Conservation (phyloP, 2,329 filamentous ascomycete genomes). For the Laburnicola sp. region DNA sequence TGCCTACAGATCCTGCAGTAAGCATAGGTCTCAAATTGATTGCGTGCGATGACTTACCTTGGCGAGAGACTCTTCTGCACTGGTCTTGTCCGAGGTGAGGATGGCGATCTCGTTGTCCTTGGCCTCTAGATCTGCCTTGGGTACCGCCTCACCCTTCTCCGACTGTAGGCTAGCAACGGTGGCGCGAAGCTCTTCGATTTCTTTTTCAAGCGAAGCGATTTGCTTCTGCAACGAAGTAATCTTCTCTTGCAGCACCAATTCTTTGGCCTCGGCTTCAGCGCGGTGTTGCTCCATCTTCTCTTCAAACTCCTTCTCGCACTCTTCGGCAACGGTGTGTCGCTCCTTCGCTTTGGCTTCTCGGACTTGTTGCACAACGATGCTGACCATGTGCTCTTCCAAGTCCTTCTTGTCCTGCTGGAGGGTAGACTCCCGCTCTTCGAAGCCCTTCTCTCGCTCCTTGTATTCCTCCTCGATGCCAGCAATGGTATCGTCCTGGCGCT, state of each 20-base stretch:
- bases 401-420: constrained; percentile 45
- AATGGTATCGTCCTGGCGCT: constrained; percentile 24
- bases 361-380: constrained; percentile 47
- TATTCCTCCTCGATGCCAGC: constrained; percentile 35
- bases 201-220: constrained; percentile 32
- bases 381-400: constrained; percentile 48
- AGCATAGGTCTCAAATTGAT: neutral
- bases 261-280: constrained; percentile 24
- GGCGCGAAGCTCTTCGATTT: constrained; percentile 35
- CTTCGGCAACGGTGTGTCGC: constrained; percentile 39
- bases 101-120: constrained; percentile 35
- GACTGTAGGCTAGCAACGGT: constrained; percentile 23
- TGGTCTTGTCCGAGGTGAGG: constrained; percentile 25
- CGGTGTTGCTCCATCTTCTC: constrained; percentile 28
- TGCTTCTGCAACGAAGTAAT: constrained; percentile 26
- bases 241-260: constrained; percentile 31
- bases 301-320: constrained; percentile 40
- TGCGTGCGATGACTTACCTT: constrained; percentile 6
- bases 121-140: constrained; percentile 30
- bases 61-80: constrained; percentile 21
- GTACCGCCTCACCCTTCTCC: constrained; percentile 17
- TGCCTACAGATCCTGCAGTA: constrained; percentile 2
- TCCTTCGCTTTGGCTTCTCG: constrained; percentile 46
- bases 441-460: constrained; percentile 36
- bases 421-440: constrained; percentile 34